A percentile compares a stretch with the other conserved stretches of the same genome.
These are phyloP conservation scores for Isatis lusitanica DNA, from an alignment of 441 rosid genomes.

Conservation along the genomic window DNA sequence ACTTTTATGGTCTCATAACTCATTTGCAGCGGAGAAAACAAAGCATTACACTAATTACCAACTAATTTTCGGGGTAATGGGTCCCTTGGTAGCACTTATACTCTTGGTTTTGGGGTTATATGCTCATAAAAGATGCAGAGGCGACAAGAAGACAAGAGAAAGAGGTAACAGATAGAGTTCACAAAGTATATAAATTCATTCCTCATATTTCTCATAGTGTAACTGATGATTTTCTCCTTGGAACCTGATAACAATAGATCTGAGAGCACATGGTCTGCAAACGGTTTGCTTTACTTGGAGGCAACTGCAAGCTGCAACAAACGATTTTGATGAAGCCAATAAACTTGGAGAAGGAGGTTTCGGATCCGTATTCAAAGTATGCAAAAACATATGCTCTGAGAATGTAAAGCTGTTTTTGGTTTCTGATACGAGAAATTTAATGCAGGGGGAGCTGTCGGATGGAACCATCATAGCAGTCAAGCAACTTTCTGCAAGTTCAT, in stretches of 20 bases:
- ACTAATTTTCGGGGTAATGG: neutral
- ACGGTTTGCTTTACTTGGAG: conserved; percentile 29
- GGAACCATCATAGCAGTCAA: conserved; percentile 70
- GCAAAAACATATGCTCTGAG: neutral
- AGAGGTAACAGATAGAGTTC: conserved; percentile 14
- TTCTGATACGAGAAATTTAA: neutral
- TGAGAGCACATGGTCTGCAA: conserved; percentile 10
- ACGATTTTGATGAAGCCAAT: conserved; percentile 46
- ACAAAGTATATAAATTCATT: neutral
- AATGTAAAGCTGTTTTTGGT: neutral
- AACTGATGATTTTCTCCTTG: neutral
- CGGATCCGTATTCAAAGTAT: conserved; percentile 79
- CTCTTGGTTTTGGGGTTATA: conserved; percentile 17
- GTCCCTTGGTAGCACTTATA: neutral
- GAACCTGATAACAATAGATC: neutral
- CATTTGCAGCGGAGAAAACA: conserved; percentile 17
- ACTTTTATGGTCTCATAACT: neutral
- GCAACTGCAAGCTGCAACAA: conserved; percentile 58
- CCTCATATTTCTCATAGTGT: neutral
- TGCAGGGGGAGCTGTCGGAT: conserved; percentile 59
- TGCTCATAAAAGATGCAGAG: neutral
- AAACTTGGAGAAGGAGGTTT: conserved; percentile 38
- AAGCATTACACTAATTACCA: neutral
- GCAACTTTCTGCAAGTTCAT: conserved; percentile 69
- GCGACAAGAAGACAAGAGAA: conserved; percentile 8